Evolutionary conservation across 2,329 filamentous ascomycete genomes (phyloP), one percentile per base, ranked within the genome.

Genomic region (Aspergillus quadrilineatus): DNA sequence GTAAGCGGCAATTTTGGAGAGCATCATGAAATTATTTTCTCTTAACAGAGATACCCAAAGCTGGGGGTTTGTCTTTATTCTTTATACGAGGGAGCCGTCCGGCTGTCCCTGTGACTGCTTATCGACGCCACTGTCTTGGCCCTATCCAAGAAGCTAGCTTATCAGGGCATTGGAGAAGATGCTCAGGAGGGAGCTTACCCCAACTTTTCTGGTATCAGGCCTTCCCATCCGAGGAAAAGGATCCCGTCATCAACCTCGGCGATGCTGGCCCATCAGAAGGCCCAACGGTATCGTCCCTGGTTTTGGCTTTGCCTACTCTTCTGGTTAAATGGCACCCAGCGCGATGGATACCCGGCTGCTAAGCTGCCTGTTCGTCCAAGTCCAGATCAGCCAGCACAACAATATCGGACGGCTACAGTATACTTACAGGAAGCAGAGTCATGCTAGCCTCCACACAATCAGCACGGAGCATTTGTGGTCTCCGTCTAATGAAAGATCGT

Each of bases 1-100:
- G 43, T 58, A 58, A 22, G 56, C 41, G 34, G 30, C 28, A 42
- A 58, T 55, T 46, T 42, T 44, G 47, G 41, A 26, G 2, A 47
- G 22, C 56, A 58, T 58, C 6, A 1, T 51, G 45, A 10, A 8
- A 5, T 1, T 22, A 22, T n/a, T 12, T 12, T 7, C 28, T 14
- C 26, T 26, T 32, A 32, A 46, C 29, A 26, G 44, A 17, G 7
- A 14, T 17, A 6, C 22, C 39, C 39, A 22, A 14, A 6, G 4
- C 34, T 14, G 2, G 12, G 39, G 14, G n/a, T 12, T 9, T 32
- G 22, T 22, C 22, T 4, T 22, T 22, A 22, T 22, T 22, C 44
- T 46, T 46, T 46, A 46, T 46, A 46, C 8, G 34, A 14, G 9
- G 34, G 14, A 5, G 9, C 4, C 17, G 4, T 9, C 14, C n/a